A percentile compares a stretch with the other conserved stretches of the same genome.
Evolutionary conservation across 139 green algal genomes (phyloP).

Genomic region (Spirogloea muscicola): DNA sequence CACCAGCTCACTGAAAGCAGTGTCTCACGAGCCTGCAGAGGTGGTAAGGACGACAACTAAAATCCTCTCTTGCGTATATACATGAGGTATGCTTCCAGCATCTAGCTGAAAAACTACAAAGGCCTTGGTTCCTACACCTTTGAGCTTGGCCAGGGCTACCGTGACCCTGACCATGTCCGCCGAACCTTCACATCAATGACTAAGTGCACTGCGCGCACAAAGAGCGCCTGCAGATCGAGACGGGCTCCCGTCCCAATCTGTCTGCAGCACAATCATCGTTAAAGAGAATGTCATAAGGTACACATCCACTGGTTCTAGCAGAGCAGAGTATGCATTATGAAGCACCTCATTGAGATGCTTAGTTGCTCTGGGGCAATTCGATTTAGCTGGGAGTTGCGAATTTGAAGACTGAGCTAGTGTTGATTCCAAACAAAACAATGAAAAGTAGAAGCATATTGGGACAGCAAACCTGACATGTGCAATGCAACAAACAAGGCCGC

Average conservation of each 20-base stretch:
- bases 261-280: background rate
- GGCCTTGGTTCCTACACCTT: background rate
- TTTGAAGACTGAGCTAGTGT: background rate
- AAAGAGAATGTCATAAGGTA: background rate
- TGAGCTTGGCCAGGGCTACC: too few species aligned
- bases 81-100: conserved; percentile 7
- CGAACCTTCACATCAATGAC: conserved; percentile 25
- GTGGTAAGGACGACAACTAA: too few species aligned
- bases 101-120: background rate
- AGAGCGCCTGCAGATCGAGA: conserved; percentile 17
- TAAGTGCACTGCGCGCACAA: conserved; percentile 21
- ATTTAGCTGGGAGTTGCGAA: background rate
- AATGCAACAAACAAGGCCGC: background rate
- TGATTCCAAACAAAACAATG: background rate
- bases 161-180: too few species aligned
- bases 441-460: background rate
- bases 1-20: too few species aligned
- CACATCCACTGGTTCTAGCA: background rate
- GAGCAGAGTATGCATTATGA: background rate
- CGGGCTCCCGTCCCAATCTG: conserved; percentile 30
- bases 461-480: background rate
- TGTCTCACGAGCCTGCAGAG: too few species aligned
- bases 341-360: background rate
- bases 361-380: background rate
- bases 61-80: too few species aligned